A percentile compares a stretch with the other conserved stretches of the same genome.
These are phyloP conservation scores for Coemansia sp. DNA, from an alignment of 192 early-diverging fungal species.

Conservation along the genomic window DNA sequence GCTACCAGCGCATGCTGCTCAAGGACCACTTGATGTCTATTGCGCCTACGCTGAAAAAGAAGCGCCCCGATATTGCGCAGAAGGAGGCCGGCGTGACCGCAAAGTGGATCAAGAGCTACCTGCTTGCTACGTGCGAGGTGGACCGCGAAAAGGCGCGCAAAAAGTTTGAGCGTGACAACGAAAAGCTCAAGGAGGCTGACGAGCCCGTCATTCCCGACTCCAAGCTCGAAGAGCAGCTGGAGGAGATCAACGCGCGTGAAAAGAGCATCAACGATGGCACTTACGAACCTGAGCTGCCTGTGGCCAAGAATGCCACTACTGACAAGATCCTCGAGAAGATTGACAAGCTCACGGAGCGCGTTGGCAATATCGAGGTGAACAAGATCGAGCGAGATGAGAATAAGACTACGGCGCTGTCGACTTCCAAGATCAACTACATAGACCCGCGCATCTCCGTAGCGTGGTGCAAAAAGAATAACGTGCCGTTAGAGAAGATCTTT, in stretches of 20 bases:
- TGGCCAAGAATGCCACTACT: slow-evolving; percentile 48
- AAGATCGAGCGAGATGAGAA: slow-evolving; percentile 95
- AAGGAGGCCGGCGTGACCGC: slow-evolving; percentile 77
- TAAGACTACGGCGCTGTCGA: slow-evolving; percentile 93
- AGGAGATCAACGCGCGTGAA: slow-evolving; percentile 45
- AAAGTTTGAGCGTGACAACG: slow-evolving; percentile 79
- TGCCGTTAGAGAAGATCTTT: slow-evolving; percentile 93
- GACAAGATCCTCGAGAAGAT: slow-evolving; percentile 79
- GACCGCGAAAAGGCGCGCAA: slow-evolving; percentile 70
- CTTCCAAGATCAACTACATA: slow-evolving; percentile 98
- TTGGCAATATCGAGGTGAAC: slow-evolving; percentile 71
- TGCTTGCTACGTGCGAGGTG: slow-evolving; percentile 63
- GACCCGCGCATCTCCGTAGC: slow-evolving; percentile 94
- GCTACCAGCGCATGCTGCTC: slow-evolving; percentile 82
- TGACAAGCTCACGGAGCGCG: slow-evolving; percentile 68
- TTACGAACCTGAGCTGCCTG: slow-evolving; percentile 31
- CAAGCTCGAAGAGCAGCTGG: slow-evolving; percentile 57
- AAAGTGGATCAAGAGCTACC: slow-evolving; percentile 72
- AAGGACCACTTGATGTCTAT: slow-evolving; percentile 69
- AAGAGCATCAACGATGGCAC: slow-evolving; percentile 46
- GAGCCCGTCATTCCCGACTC: slow-evolving; percentile 58
- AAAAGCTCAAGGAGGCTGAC: slow-evolving; percentile 68
- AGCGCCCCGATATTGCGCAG: slow-evolving; percentile 64
- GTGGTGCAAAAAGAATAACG: slow-evolving; percentile 88
- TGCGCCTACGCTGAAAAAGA: slow-evolving; percentile 79